These are phyloP conservation scores for Colletotrichum viniferum DNA, from an alignment of 2,329 filamentous ascomycete genomes.

Conservation along the genomic window DNA sequence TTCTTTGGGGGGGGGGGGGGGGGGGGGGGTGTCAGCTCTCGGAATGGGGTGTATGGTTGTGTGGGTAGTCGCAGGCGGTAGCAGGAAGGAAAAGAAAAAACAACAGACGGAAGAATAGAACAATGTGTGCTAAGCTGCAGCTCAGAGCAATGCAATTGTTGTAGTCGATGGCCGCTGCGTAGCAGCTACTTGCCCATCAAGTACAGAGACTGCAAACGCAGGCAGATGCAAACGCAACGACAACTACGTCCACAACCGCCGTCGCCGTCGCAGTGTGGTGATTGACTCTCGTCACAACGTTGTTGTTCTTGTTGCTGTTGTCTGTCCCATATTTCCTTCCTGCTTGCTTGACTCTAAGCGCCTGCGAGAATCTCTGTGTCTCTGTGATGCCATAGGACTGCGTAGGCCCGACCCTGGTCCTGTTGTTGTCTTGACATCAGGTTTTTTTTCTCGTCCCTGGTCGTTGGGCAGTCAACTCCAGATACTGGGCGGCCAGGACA, in stretches of 20 bases:
- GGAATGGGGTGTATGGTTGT: neutral
- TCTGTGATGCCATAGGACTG: neutral
- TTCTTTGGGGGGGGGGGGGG: neutral
- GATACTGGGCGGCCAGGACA: neutral
- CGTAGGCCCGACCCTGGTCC: neutral
- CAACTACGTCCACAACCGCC: neutral
- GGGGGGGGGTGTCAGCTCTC: neutral
- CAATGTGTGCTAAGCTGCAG: neutral
- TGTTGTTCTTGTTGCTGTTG: neutral
- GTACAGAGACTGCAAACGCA: neutral
- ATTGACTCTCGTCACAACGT: neutral
- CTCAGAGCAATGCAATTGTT: neutral
- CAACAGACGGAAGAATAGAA: constrained; percentile 1
- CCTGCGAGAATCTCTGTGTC: neutral
- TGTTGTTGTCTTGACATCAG: neutral
- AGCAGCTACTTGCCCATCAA: constrained; percentile 1
- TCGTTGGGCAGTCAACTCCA: neutral
- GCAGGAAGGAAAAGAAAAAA: neutral
- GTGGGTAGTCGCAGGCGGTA: constrained; percentile 17
- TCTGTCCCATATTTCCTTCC: neutral
- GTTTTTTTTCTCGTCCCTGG: neutral
- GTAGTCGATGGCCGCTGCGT: constrained; percentile 6
- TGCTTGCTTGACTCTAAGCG: neutral
- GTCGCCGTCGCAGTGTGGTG: neutral
- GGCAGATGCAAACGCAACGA: neutral